Evolutionary conservation across 768 basidiomycete genomes (phyloP).

Genomic region (Calocybe cyanea): DNA sequence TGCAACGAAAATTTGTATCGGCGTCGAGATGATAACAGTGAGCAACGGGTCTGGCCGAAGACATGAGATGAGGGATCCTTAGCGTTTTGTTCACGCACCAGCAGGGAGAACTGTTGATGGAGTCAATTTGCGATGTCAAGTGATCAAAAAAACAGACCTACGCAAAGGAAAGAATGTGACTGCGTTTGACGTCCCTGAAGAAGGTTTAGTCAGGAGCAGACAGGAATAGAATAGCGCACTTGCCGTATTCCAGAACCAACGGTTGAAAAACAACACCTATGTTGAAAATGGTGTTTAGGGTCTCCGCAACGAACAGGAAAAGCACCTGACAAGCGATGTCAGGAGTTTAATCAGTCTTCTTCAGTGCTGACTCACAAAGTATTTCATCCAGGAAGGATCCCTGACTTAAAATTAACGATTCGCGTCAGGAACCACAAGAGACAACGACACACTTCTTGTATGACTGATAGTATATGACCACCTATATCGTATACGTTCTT

Average conservation of each 20-base stretch:
- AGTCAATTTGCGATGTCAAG: slow-evolving; percentile 4
- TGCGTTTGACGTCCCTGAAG: slow-evolving; percentile 28
- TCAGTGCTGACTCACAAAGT: slow-evolving; percentile 34
- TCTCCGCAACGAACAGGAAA: slow-evolving; percentile 39
- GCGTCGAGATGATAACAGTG: slow-evolving; percentile 35
- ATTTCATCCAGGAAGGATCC: slow-evolving; percentile 39
- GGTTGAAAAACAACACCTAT: slow-evolving; percentile 46
- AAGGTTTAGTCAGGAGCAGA: neutral
- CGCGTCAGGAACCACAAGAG: neutral
- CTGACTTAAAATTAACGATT: slow-evolving; percentile 18
- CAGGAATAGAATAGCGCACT: neutral
- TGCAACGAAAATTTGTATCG: slow-evolving; percentile 45
- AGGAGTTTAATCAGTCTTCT: too few relatives aligned
- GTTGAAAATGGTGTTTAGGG: slow-evolving; percentile 39
- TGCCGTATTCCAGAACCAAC: slow-evolving; percentile 38
- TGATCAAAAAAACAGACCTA: slow-evolving; percentile 12
- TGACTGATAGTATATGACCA: slow-evolving; percentile 31
- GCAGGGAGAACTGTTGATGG: slow-evolving; percentile 21
- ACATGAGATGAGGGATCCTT: neutral
- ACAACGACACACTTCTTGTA: slow-evolving; percentile 31
- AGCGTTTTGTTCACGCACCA: slow-evolving; percentile 10
- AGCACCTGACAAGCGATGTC: slow-evolving; percentile 26
- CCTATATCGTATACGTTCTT: slow-evolving; percentile 6
- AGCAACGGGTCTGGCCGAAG: slow-evolving; percentile 18
- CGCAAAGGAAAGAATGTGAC: slow-evolving; percentile 31